Conservation (phyloP, 139 green algal genomes). For the Choricystis sp. region DNA sequence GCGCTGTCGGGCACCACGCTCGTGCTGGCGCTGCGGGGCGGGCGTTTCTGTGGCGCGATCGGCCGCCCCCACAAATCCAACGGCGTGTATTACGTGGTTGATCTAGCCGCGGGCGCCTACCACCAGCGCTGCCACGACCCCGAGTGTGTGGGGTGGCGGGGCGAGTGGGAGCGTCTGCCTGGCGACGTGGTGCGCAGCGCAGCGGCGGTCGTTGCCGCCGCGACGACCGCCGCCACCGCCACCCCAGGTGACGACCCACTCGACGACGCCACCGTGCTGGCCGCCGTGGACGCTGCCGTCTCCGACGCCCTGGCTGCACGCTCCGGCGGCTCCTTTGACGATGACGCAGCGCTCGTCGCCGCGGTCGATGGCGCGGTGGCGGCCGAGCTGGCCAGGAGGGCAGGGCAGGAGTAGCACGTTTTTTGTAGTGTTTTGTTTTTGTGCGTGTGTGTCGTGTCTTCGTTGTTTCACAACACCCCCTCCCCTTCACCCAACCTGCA, state of each 20-base stretch:
- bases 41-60: constrained; percentile 37
- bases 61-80: constrained; percentile 47
- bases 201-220: too few relatives aligned
- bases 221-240: too few relatives aligned
- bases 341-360: neutral
- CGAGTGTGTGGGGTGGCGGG: constrained; percentile 30
- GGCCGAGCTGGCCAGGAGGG: neutral
- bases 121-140: constrained; percentile 44
- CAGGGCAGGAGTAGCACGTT: neutral
- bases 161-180: too few relatives aligned
- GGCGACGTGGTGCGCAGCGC: too few relatives aligned
- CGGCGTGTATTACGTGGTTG: constrained; percentile 39
- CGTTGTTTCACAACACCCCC: neutral
- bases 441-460: neutral
- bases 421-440: constrained; percentile 5
- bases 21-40: constrained; percentile 10
- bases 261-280: too few relatives aligned
- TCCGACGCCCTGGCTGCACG: too few relatives aligned
- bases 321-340: neutral
- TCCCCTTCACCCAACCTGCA: too few relatives aligned
- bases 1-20: constrained; percentile 6
- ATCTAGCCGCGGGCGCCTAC: constrained; percentile 26
- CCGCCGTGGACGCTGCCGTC: too few relatives aligned
- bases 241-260: too few relatives aligned
- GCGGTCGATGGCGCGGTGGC: neutral